Conservation (phyloP, 2,329 filamentous ascomycete genomes). For the Aureobasidium sp. region DNA sequence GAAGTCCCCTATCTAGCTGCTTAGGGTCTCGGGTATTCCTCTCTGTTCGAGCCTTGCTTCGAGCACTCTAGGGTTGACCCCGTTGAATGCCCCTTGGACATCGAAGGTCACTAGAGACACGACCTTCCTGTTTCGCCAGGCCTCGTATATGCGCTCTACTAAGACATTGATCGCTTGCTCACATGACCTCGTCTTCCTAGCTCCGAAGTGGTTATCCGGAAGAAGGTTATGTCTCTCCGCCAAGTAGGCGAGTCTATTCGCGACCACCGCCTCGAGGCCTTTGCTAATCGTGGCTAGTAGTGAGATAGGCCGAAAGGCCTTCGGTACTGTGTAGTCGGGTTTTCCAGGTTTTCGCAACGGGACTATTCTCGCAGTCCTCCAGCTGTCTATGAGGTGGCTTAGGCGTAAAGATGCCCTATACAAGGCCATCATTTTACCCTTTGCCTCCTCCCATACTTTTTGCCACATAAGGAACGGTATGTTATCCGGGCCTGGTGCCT, state of each 20-base stretch:
- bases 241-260: background rate
- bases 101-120: constrained; percentile 43
- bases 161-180: constrained; percentile 21
- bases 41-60: constrained; percentile 17
- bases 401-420: background rate
- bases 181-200: background rate
- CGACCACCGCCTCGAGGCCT: background rate
- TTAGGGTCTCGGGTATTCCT: constrained; percentile 27
- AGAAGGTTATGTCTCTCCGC: background rate
- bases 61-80: constrained; percentile 31
- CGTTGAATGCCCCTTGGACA: constrained; percentile 48
- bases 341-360: too few relatives aligned
- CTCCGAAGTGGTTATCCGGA: background rate
- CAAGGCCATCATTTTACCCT: background rate
- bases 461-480: background rate
- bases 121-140: constrained; percentile 33
- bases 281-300: background rate
- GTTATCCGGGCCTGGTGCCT: background rate
- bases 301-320: background rate
- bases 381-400: background rate
- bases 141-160: constrained; percentile 34
- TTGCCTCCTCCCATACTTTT: background rate
- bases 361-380: too few relatives aligned
- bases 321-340: too few relatives aligned
- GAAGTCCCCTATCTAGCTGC: too few relatives aligned